Conservation (phyloP, 169 alveolate genomes). For the Babesia ovata region DNA sequence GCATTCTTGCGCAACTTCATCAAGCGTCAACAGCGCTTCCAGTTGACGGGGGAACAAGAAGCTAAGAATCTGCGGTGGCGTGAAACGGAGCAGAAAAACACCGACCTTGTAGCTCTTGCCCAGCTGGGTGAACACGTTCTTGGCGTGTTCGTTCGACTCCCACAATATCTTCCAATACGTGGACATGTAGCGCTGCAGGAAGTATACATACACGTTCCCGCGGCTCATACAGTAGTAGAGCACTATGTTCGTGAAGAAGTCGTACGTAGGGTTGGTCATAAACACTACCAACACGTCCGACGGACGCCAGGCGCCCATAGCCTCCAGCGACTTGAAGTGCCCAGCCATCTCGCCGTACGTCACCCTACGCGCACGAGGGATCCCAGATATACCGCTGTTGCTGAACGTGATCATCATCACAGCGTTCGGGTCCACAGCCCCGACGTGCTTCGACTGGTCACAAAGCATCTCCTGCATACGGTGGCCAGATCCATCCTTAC, state of each 20-base stretch:
- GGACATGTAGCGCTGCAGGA: constrained; percentile 68
- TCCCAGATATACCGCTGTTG: constrained; percentile 12
- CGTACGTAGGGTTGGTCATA: constrained; percentile 69
- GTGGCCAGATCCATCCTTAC: constrained; percentile 58
- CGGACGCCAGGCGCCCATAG: constrained; percentile 52
- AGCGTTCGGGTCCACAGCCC: constrained; percentile 29
- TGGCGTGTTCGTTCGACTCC: constrained; percentile 71
- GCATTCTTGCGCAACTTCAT: constrained; percentile 62
- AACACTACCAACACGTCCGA: constrained; percentile 57
- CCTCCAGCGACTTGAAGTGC: constrained; percentile 49
- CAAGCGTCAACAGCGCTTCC: constrained; percentile 67
- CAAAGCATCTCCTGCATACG: constrained; percentile 67
- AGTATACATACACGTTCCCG: constrained; percentile 57
- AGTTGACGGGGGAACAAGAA: constrained; percentile 63
- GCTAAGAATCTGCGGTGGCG: constrained; percentile 15
- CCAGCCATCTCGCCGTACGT: constrained; percentile 55
- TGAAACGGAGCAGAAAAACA: background rate
- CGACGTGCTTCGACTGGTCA: constrained; percentile 47
- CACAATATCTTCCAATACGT: constrained; percentile 72
- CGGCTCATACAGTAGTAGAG: constrained; percentile 61
- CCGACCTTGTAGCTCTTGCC: constrained; percentile 60
- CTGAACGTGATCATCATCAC: constrained; percentile 67
- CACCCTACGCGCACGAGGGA: constrained; percentile 54
- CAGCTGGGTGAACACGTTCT: constrained; percentile 58
- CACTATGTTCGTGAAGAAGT: constrained; percentile 48